Evolutionary conservation across 1,284 basidiomycete genomes (phyloP), one percentile per base, ranked within the genome.

Genomic region (Caloboletus inedulis): DNA sequence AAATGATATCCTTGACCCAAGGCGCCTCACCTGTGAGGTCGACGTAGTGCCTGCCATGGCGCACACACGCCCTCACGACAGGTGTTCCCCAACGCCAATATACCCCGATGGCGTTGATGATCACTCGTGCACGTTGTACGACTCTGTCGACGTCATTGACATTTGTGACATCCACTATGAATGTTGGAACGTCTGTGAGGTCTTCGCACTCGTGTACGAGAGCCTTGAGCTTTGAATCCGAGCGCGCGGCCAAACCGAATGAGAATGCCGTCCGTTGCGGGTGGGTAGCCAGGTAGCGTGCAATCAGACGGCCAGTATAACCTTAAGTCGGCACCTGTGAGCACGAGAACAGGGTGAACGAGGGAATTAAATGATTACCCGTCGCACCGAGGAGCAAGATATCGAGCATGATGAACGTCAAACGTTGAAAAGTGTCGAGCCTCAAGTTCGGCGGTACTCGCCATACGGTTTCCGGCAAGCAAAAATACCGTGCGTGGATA

Each of bases 51-150:
- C 72, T 76, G 2, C 80, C 79, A 36, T 76, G 69, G 47, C 70
- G 59, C n/a, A 69, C 69, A 23, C 68, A 69, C 7, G 68, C 66
- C 77, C 64, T 68, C 19, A 89, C 85, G 25, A 89, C 81, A 13
- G 80, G 76, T 19, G 79, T 81, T 1, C 86, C 84, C 73, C 74
- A 85, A 16, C 65, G 66, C 77, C 78, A 84, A 60, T 76, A 89
- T 7, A 85, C 85, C 3, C 86, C 87, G 18, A 85, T 78, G 25
- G 81, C 72, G 60, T 84, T 89, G 51, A 89, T 80, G 35, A 89
- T 77, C 19, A 90, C 83, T 47, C 76, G 77, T 3, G 79, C 72
- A 21, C 64, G 64, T 58, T 75, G 74, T n/a, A 89, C 80, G 3
- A 73, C 77, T 4, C 62, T 69, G 50, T 85, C 80, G 1, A 89